Percentiles rank a stretch among this genome's conserved stretches.
phyloP scores from a whole-genome alignment of 805 yeast species.

The Candida ficus region DNA sequence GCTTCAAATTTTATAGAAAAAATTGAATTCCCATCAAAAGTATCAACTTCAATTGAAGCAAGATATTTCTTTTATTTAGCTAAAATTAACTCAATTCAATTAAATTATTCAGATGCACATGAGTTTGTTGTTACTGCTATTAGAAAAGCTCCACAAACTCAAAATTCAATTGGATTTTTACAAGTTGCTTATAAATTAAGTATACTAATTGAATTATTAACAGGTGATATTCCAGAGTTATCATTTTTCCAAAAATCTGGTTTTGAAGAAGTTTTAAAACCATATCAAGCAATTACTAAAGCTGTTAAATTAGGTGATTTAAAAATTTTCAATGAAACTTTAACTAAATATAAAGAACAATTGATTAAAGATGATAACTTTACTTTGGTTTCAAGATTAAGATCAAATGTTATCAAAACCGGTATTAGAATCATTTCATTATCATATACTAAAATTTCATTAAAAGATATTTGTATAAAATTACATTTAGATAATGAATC shows the following conservation, averaged over 20 bases:
- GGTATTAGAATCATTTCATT: conserved; percentile 92
- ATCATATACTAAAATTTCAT: conserved; percentile 84
- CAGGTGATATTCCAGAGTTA: conserved; percentile 95
- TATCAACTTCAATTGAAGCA: conserved; percentile 84
- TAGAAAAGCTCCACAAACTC: conserved; percentile 92
- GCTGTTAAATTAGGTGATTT: conserved; percentile 94
- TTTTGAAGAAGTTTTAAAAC: conserved; percentile 57
- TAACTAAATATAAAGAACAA: conserved; percentile 53
- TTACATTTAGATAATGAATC: conserved; percentile 91
- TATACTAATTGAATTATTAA: conserved; percentile 82
- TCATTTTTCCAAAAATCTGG: conserved; percentile 65
- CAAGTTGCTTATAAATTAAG: conserved; percentile 86
- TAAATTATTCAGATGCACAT: conserved; percentile 86
- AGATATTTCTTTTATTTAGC: conserved; percentile 89
- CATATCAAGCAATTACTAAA: conserved; percentile 81
- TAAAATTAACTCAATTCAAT: conserved; percentile 85
- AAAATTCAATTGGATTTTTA: conserved; percentile 77
- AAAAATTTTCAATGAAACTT: conserved; percentile 66
- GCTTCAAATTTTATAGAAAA: conserved; percentile 89
- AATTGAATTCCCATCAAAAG: conserved; percentile 79
- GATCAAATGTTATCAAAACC: conserved; percentile 96
- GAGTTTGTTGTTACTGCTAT: conserved; percentile 92
- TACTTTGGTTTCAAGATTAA: conserved; percentile 78
- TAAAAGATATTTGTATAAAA: conserved; percentile 90
- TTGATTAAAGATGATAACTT: conserved; percentile 76